Conservation (phyloP, 768 basidiomycete genomes). For the Mycena kentingensis region DNA sequence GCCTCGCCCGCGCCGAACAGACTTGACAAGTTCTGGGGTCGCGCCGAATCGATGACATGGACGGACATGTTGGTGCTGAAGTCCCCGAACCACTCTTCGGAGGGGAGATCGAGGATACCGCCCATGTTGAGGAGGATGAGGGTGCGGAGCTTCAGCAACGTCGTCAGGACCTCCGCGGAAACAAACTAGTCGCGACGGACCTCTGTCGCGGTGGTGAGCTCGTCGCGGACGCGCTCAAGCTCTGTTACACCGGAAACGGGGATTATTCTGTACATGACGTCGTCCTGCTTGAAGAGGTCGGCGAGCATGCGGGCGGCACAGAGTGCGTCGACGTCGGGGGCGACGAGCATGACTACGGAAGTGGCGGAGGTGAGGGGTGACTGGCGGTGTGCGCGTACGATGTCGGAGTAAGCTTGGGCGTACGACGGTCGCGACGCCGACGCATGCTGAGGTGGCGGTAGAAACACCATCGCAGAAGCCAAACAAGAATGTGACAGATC, state of each 20-base stretch:
- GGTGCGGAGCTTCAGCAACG: slow-evolving; percentile 67
- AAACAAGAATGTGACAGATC: not conserved
- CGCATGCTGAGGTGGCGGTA: slow-evolving; percentile 71
- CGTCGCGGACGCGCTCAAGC: slow-evolving; percentile 56
- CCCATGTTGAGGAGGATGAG: slow-evolving; percentile 94
- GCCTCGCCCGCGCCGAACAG: slow-evolving; percentile 74
- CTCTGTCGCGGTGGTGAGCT: slow-evolving; percentile 25
- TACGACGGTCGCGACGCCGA: slow-evolving; percentile 64
- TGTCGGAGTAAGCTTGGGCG: slow-evolving; percentile 68
- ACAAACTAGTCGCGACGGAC: slow-evolving; percentile 9
- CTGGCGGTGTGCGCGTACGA: slow-evolving; percentile 70
- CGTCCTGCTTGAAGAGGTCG: slow-evolving; percentile 89
- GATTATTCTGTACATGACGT: slow-evolving; percentile 85
- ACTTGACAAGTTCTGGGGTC: slow-evolving; percentile 87
- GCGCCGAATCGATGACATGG: slow-evolving; percentile 92
- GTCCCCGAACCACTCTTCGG: slow-evolving; percentile 74
- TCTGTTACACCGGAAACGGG: slow-evolving; percentile 87
- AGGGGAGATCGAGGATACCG: slow-evolving; percentile 79
- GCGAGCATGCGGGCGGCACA: slow-evolving; percentile 91
- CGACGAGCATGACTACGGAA: slow-evolving; percentile 82
- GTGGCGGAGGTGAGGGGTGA: slow-evolving; percentile 78
- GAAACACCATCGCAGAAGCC: slow-evolving; percentile 56
- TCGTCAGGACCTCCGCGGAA: slow-evolving; percentile 1
- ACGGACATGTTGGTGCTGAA: slow-evolving; percentile 64
- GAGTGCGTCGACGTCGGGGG: slow-evolving; percentile 89